Evolutionary conservation across 2,329 filamentous ascomycete species (phyloP), one percentile per base, ranked within the genome.

Genomic region (Aspergillus texensis): DNA sequence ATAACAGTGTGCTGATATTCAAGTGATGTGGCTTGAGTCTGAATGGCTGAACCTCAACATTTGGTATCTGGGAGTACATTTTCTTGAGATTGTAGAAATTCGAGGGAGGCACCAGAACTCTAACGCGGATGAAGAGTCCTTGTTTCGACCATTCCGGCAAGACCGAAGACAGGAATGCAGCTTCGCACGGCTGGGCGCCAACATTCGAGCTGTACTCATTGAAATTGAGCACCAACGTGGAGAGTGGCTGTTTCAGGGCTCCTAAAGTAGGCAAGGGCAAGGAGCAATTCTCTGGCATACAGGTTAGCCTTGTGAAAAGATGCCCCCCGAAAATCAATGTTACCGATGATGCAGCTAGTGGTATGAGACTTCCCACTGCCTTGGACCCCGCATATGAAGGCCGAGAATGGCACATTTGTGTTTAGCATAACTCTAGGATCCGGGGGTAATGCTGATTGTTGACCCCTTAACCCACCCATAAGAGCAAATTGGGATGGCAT

Each of bases 321-420:
- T 14, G 19, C 6, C 2, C 12, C 8, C 24, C 26, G 19, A 24
- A 16, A 12, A 8, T 24, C 9, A 41, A 24, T 16, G 41, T 28
- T 57, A 67, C 65, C 63, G 0, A 89, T 77, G 55, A 90, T 77
- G 67, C 83, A 87, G 0, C 85, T 83, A 2, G 88, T 76, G 0
- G 86, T 88, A 62, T 89, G 85, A 24, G 83, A 86, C 68, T 89
- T 89, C 0, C 88, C 88, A 48, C 83, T 85, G 0, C 87, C 88
- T 68, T 89, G 87, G 1, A 84, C 84, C 1, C 88, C 88, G 63
- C 88, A 90, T 24, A 90, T 85, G 70, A 89, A 89, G 0, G 82
- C 78, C 0, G 86, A 88, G 66, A 82, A 86, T 0, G 87, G 87
- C 0, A 67, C 53, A 39, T 67, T 67, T 4, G 65, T 62, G 34